Evolutionary conservation across 495 filamentous ascomycete species (phyloP), one percentile per base, ranked within the genome.

Genomic region (Penicillium paxilli): DNA sequence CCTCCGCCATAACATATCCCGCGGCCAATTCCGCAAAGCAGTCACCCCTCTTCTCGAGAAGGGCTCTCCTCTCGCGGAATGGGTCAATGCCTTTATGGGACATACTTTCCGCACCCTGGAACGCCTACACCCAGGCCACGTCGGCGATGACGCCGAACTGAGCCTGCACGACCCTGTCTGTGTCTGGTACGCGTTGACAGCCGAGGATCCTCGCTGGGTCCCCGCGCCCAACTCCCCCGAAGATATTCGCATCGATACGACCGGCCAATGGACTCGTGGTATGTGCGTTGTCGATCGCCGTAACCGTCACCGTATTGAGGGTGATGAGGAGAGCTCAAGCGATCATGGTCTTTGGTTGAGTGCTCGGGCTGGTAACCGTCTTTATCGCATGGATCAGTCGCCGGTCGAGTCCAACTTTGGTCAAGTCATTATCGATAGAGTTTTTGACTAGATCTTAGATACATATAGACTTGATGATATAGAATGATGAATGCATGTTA

Each of bases 241-340:
- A 66, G 94, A 98, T 70, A 87, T 98, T 47, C 80, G 94, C 12
- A 75, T 98, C 21, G 94, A 98, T 68, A 90, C 89, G 1, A 66
- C 79, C 25, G 94, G 94, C 5, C 93, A 98, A 71, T 98, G 94
- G 94, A 96, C 93, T 47, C 77, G 88, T 38, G 94, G 94, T 2
- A 90, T 91, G 86, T 92, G 90, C 66, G 80, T 98, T 16, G 75
- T 91, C 28, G 95, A 98, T 70, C 74, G 84, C 9, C 78, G 94
- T 12, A 79, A 72, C 41, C 68, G 81, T 41, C 84, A 83, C 57
- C 83, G 77, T 53, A 74, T 83, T 2, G 84, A 81, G n/a, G 73
- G 70, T 10, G 83, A 86, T 28, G 68, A 73, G 32, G 79, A 89
- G 49, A 71, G 76, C 47, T 53, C 79, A 17, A 80, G 75, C 45